phyloP scores from a whole-genome alignment of 106 monocot genomes.

The Dendrobium chrysotoxum region DNA sequence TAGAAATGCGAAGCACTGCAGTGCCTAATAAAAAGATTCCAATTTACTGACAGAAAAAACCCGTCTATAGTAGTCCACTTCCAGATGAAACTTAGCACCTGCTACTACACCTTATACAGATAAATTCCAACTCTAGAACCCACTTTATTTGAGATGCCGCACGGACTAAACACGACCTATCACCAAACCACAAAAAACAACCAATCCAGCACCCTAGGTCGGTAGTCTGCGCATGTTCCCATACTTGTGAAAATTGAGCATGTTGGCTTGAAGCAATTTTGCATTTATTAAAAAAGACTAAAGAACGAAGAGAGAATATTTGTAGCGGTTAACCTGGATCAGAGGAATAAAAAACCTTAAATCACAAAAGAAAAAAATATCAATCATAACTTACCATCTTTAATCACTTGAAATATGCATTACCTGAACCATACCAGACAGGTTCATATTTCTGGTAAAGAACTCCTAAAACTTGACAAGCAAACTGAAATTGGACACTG shows the following conservation, averaged over 20 bases:
- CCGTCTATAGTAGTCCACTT: not conserved
- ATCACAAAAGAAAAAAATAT: not conserved
- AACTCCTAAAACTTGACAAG: not conserved
- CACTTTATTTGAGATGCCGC: not conserved
- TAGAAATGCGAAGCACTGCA: not conserved
- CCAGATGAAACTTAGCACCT: not conserved
- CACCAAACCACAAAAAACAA: not conserved
- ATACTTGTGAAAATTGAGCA: not conserved
- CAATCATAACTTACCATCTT: not conserved
- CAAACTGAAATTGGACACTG: not conserved
- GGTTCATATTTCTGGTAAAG: not conserved
- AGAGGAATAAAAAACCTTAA: not conserved
- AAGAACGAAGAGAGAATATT: not conserved
- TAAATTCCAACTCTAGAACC: not conserved
- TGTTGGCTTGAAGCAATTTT: not conserved
- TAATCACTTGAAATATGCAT: not conserved
- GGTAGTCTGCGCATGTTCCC: not conserved
- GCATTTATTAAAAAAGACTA: slow-evolving; percentile 2
- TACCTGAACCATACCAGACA: slow-evolving; percentile 4
- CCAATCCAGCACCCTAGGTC: not conserved
- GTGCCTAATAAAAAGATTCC: not conserved
- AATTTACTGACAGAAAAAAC: not conserved
- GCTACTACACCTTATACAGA: not conserved
- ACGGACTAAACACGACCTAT: not conserved
- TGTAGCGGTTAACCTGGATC: not conserved